Base-by-base conservation (phyloP, 345 rosid species). In the Kandelia obovata region DNA sequence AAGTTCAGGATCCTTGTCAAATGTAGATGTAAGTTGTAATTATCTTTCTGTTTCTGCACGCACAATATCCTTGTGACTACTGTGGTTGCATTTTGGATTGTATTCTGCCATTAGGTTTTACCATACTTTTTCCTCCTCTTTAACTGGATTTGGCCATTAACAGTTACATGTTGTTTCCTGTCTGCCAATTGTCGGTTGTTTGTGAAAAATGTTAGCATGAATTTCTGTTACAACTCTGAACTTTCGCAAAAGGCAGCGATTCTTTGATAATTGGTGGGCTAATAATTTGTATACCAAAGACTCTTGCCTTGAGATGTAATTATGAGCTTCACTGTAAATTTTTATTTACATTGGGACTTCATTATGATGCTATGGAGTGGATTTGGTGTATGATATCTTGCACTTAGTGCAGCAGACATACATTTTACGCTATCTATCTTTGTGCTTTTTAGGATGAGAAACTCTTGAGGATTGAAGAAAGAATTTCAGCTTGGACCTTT, bases 401-500 rank as follows among this genome's bases (percentile, higher is more conserved):
- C 57, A 56, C 30, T 56, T 23, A 1, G 59, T 56, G 17, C 28
- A 20, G 59, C 28, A 23, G 16, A 13, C 16, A 7, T 11, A 25
- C 30, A 0, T 11, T 21, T 56, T 19, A 43, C 49, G 13, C 8
- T 43, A 43, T 39, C 47, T 32, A 64, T 56, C 19, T 51, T 67
- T 72, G 17, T 63, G 53, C 64, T 61, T 72, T 77, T 49, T 61
- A 91, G 99, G 96, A 89, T 76, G 76, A 77, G 7, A 62, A 88
- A 67, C 70, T 89, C 66, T 77, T 80, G 71, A 88, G 77, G 70
- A 78, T 95, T 47, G 96, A 89, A 72, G 93, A 89, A 74, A 86
- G 85, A 84, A 76, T 95, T 57, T 85, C 97, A 2, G 87, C 93
- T 1, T 95, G 96, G 97, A 88, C 92, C 60, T 88, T 88, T 65